Evolutionary conservation across 2,329 filamentous ascomycete genomes (phyloP), one percentile per base, ranked within the genome.

Genomic region (Alternaria sp.): DNA sequence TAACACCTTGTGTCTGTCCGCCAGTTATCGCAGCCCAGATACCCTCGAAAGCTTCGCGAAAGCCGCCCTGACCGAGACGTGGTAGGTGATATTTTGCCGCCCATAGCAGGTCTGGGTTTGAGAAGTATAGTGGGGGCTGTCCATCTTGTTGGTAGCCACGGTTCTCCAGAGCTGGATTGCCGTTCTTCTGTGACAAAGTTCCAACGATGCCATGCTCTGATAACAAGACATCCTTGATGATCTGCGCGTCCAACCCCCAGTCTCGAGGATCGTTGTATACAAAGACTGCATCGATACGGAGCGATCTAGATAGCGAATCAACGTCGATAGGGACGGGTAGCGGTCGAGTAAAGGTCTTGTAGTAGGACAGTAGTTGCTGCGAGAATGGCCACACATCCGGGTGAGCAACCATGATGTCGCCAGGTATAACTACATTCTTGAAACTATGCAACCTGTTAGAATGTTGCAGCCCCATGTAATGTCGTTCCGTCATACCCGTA

Each of bases 261-360:
- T 99, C 96, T 60, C 96, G 88, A 4, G 96, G 94, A 80, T 98
- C 96, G 78, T 97, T 97, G 86, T 95, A 97, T 7, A 97, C 91
- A 74, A 98, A 91, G 26, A 98, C 88, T 26, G 94, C 94, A 75
- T 97, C 93, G 70, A 99, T 91, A 71, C 93, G 94, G 51, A 95
- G 85, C 18, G 84, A 85, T 14, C 83, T 81, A 1, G 79, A 80
- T 3, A 79, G 84, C 63, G 84, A 82, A 15, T 78, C 75, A 41
- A 85, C 77, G 55, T 83, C 80, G 66, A 86, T 82, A 12, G 83
- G 84, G 9, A 69, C 69, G 0, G 89, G 89, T 0, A 92, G 82
- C 2, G 87, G 87, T 41, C 85, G 85, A 15, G 87, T 84, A 60
- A 87, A 87, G 7, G 76, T 72, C 45, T 81, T 82, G 79, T 93